These are phyloP conservation scores for Schizophyllum commune DNA, from an alignment of 1,284 basidiomycete genomes.

Conservation along the genomic window DNA sequence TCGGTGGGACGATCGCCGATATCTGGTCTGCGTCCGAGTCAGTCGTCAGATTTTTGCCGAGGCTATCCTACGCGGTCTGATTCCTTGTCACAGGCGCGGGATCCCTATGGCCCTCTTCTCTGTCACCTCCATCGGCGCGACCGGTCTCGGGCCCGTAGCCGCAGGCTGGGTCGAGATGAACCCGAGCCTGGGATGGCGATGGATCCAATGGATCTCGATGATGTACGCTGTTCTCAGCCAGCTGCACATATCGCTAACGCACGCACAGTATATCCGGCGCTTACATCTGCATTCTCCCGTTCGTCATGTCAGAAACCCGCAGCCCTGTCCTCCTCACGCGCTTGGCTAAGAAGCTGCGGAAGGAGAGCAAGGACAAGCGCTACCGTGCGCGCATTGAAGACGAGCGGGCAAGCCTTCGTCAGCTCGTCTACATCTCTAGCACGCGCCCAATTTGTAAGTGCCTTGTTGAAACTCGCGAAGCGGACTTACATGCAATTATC, in stretches of 20 bases:
- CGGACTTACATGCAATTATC: not conserved
- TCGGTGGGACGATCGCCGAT: conserved; percentile 67
- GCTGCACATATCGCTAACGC: conserved; percentile 18
- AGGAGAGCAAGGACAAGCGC: conserved; percentile 49
- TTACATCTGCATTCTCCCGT: conserved; percentile 34
- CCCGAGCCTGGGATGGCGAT: conserved; percentile 57
- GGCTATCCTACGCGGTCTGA: conserved; percentile 1
- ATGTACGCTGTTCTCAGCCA: conserved; percentile 36
- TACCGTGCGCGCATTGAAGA: conserved; percentile 62
- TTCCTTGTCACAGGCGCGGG: conserved; percentile 41
- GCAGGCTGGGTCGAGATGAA: conserved; percentile 68
- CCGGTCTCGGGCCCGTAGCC: conserved; percentile 59
- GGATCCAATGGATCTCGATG: conserved; percentile 77
- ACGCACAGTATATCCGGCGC: conserved; percentile 33
- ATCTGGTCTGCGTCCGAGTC: conserved; percentile 22
- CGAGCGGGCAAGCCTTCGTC: conserved; percentile 45
- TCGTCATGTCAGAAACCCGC: conserved; percentile 59
- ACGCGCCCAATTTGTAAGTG: conserved; percentile 60
- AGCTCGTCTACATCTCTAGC: conserved; percentile 57
- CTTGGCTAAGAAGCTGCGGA: conserved; percentile 52
- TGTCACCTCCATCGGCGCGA: conserved; percentile 47
- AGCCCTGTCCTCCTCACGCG: conserved; percentile 51
- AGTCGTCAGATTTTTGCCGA: conserved; percentile 12
- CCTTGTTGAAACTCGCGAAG: not conserved
- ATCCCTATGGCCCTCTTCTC: conserved; percentile 67